Conservation (phyloP, 495 filamentous ascomycete species). For the Pseudevernia furfuracea region DNA sequence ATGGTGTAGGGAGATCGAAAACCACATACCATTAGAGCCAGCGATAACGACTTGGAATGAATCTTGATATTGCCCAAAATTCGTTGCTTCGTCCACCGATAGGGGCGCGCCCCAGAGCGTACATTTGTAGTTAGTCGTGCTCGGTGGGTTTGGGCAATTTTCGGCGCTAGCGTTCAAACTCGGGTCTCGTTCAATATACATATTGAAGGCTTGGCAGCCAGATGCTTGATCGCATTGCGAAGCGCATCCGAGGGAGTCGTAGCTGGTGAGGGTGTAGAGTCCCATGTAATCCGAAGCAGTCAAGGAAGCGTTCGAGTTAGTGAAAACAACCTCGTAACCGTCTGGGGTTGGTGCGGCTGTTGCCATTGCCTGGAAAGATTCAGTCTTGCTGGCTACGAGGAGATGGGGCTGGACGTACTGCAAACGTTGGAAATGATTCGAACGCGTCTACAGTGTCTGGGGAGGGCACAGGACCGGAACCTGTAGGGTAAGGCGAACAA, state of each 20-base stretch:
- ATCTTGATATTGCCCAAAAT: constrained; percentile 33
- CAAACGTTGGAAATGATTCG: background rate
- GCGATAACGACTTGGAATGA: constrained; percentile 41
- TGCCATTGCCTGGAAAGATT: background rate
- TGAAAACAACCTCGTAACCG: constrained; percentile 37
- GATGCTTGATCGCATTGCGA: constrained; percentile 26
- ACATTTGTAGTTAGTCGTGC: constrained; percentile 47
- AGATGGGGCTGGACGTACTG: background rate
- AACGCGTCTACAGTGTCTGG: background rate
- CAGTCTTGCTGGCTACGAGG: background rate
- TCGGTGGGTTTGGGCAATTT: constrained; percentile 37
- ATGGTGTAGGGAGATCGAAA: background rate
- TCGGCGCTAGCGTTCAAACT: constrained; percentile 29
- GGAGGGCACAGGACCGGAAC: background rate
- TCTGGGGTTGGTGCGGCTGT: constrained; percentile 31
- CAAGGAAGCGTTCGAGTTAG: constrained; percentile 31
- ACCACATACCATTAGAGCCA: constrained; percentile 32
- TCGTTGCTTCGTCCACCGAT: constrained; percentile 29
- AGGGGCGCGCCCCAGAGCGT: constrained; percentile 42
- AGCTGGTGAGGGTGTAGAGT: constrained; percentile 33
- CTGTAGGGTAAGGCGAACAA: background rate
- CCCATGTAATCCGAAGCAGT: constrained; percentile 38
- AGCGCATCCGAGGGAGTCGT: constrained; percentile 37
- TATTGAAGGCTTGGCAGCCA: constrained; percentile 40
- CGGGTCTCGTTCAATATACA: constrained; percentile 45